Evolutionary conservation across 148 eudicot genomes (phyloP).

Genomic region (Tetragonia tetragonoides): DNA sequence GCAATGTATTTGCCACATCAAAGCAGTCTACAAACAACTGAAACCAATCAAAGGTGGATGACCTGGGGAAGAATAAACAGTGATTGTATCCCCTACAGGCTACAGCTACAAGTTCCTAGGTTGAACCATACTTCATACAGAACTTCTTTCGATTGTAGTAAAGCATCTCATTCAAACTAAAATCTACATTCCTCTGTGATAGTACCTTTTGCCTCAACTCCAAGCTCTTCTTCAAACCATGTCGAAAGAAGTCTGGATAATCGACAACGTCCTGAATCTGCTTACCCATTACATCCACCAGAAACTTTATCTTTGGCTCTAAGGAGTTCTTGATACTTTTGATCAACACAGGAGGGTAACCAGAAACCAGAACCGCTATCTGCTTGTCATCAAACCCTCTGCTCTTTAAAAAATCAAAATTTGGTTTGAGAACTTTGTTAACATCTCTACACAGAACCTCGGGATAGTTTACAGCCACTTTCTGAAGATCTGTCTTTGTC

Average conservation of each 20-base stretch:
- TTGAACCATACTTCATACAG: conserved; percentile 60
- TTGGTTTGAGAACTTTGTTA: conserved; percentile 70
- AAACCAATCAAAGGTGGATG: background rate
- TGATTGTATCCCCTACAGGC: conserved; percentile 18
- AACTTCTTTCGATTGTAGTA: conserved; percentile 84
- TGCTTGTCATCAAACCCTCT: conserved; percentile 64
- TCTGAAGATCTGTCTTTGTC: conserved; percentile 58
- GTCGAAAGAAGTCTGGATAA: conserved; percentile 83
- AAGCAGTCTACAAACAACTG: conserved; percentile 18
- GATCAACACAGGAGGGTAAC: conserved; percentile 85
- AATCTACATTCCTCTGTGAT: conserved; percentile 50
- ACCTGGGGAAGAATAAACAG: background rate
- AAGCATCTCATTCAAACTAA: conserved; percentile 91
- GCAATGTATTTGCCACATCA: background rate
- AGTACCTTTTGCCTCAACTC: conserved; percentile 74
- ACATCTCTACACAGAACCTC: conserved; percentile 92
- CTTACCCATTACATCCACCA: conserved; percentile 81
- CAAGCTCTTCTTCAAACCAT: conserved; percentile 77
- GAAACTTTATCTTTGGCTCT: conserved; percentile 85
- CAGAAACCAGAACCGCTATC: conserved; percentile 66
- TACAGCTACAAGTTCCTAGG: conserved; percentile 26
- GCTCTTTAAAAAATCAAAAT: conserved; percentile 48
- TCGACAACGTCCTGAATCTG: conserved; percentile 66
- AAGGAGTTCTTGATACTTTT: conserved; percentile 85
- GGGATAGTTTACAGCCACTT: conserved; percentile 63